A percentile compares a stretch with the other conserved stretches of the same genome.
These are phyloP conservation scores for Sugiyamaella qingdaonensis DNA, from an alignment of 805 yeast genomes.

Conservation along the genomic window DNA sequence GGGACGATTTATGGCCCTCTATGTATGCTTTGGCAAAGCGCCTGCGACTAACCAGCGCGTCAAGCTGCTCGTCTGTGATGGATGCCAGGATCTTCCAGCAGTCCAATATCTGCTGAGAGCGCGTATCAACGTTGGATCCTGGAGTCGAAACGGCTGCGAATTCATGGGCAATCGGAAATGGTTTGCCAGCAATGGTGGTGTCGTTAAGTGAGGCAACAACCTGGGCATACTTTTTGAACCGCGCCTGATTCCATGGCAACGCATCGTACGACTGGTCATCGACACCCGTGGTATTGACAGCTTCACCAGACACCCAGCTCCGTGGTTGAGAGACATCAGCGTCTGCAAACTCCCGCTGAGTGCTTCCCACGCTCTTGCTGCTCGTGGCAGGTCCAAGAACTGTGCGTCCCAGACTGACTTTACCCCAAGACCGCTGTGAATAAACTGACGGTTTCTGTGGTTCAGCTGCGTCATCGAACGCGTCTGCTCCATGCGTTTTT, in stretches of 20 bases:
- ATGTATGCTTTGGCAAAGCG: constrained; percentile 33
- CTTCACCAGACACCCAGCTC: not conserved
- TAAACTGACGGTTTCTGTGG: not conserved
- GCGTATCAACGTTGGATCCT: constrained; percentile 48
- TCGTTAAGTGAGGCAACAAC: constrained; percentile 69
- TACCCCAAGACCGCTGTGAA: constrained; percentile 30
- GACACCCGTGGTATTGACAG: not conserved
- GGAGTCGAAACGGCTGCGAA: constrained; percentile 53
- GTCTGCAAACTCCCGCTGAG: constrained; percentile 28
- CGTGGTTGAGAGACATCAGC: constrained; percentile 20
- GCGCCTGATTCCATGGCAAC: constrained; percentile 11
- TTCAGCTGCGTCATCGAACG: not conserved
- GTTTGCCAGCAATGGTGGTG: constrained; percentile 50
- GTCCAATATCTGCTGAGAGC: constrained; percentile 68
- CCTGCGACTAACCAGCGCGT: constrained; percentile 25
- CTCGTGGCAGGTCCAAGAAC: constrained; percentile 32
- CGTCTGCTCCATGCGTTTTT: not conserved
- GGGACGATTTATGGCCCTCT: constrained; percentile 26
- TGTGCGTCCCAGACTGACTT: constrained; percentile 31
- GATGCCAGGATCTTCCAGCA: constrained; percentile 64
- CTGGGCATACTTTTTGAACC: constrained; percentile 56
- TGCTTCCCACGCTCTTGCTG: constrained; percentile 18
- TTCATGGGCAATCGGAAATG: constrained; percentile 55
- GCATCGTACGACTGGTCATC: not conserved
- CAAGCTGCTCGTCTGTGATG: constrained; percentile 34